These are phyloP conservation scores for Cladophialophora exuberans DNA, from an alignment of 2,329 filamentous ascomycete genomes.

Conservation along the genomic window DNA sequence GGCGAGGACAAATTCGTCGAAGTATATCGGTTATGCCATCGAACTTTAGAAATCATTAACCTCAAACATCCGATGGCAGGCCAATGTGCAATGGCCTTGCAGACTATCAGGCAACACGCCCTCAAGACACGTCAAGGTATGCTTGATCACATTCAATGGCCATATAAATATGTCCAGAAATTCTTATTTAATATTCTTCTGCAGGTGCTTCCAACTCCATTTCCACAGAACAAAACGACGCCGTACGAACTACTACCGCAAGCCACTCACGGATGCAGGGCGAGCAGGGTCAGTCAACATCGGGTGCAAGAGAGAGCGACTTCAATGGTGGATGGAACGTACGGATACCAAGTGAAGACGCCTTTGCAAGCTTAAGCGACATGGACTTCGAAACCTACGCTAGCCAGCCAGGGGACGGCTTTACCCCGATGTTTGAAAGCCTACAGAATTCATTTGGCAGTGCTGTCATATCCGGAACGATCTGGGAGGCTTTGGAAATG, in stretches of 20 bases:
- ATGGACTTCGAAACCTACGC: not conserved
- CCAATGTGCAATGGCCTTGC: constrained; percentile 1
- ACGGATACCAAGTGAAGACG: not conserved
- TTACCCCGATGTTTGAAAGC: constrained; percentile 1
- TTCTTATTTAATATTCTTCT: too few species aligned
- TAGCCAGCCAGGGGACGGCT: not conserved
- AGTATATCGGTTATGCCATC: not conserved
- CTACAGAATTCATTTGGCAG: constrained; percentile 5
- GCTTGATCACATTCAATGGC: too few species aligned
- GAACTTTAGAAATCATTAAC: not conserved
- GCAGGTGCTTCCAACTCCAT: not conserved
- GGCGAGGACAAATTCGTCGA: not conserved
- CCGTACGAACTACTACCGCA: not conserved
- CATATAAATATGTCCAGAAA: not conserved
- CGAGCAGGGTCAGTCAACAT: not conserved
- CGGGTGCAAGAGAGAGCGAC: not conserved
- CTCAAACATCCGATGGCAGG: constrained; percentile 3
- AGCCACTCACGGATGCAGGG: not conserved
- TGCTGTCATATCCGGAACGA: not conserved
- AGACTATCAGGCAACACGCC: not conserved
- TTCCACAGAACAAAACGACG: not conserved
- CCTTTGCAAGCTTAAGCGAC: constrained; percentile 1
- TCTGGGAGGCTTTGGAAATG: not conserved
- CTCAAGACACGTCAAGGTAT: not conserved
- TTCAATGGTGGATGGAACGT: not conserved